Evolutionary conservation across 2,329 filamentous ascomycete genomes (phyloP).

Genomic region (Elsinoe fawcettii): DNA sequence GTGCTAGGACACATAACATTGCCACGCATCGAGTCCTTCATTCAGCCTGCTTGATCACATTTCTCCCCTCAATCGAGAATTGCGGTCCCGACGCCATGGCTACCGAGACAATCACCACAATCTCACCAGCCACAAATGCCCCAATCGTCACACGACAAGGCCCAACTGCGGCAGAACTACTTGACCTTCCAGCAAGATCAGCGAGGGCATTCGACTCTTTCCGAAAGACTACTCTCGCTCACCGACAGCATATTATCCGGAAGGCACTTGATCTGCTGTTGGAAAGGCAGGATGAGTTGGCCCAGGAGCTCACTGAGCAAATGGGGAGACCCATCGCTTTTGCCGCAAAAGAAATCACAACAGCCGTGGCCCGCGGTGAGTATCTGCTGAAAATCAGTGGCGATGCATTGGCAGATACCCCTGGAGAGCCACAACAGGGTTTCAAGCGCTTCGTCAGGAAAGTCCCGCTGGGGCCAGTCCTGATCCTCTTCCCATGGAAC

Average conservation of each 20-base stretch:
- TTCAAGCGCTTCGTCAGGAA: constrained; percentile 89
- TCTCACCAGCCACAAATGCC: constrained; percentile 85
- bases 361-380: constrained; percentile 75
- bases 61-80: not conserved
- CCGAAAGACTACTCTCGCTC: constrained; percentile 63
- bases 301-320: constrained; percentile 79
- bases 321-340: constrained; percentile 93
- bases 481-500: constrained; percentile 94
- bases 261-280: constrained; percentile 66
- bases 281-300: constrained; percentile 69
- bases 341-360: constrained; percentile 72
- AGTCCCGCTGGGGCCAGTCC: constrained; percentile 75
- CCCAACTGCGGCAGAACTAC: constrained; percentile 61
- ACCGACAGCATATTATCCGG: constrained; percentile 72
- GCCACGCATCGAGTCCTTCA: not conserved
- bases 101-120: constrained; percentile 58
- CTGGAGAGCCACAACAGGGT: constrained; percentile 74
- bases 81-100: constrained; percentile 34
- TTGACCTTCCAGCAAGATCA: constrained; percentile 62
- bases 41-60: not conserved
- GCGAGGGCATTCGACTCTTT: constrained; percentile 69
- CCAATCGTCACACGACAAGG: constrained; percentile 72
- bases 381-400: constrained; percentile 79
- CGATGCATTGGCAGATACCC: constrained; percentile 69
- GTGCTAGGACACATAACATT: not conserved